A percentile compares a stretch with the other conserved stretches of the same genome.
Conservation (phyloP, 1,284 basidiomycete species). For the Malassezia equina region DNA sequence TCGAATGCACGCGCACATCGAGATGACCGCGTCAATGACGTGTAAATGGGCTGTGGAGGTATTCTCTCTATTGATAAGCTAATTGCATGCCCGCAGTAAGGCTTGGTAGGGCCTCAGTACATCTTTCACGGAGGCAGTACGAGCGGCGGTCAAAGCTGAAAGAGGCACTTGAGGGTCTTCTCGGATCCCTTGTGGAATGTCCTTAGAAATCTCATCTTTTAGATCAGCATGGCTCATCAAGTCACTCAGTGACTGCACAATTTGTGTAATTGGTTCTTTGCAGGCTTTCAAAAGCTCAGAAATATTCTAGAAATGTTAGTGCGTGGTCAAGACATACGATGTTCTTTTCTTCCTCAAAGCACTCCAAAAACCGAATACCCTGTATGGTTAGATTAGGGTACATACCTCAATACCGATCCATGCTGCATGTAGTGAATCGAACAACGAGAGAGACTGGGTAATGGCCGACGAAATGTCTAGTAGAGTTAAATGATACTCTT, state of each 20-base stretch:
- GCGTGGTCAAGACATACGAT: neutral
- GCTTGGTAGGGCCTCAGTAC: slow-evolving; percentile 1
- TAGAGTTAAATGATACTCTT: neutral
- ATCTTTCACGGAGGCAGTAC: neutral
- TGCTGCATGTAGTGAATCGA: slow-evolving; percentile 9
- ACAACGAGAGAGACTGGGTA: neutral
- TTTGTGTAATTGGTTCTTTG: neutral
- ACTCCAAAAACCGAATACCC: slow-evolving; percentile 5
- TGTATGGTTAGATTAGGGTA: neutral
- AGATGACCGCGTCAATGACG: neutral
- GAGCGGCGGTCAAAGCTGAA: neutral
- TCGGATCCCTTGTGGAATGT: neutral
- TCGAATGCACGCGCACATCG: neutral
- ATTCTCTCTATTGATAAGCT: neutral
- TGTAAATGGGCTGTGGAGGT: neutral
- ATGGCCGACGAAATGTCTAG: neutral
- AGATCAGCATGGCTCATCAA: neutral
- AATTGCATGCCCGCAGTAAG: neutral
- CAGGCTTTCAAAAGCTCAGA: neutral
- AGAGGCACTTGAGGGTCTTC: neutral
- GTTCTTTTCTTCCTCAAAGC: neutral
- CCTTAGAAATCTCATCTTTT: neutral
- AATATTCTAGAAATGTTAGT: neutral
- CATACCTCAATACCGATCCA: slow-evolving; percentile 14
- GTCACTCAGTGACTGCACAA: neutral